Conservation (phyloP, 1,139 yeast genomes). For the Casaregolazyma suthepensis region DNA sequence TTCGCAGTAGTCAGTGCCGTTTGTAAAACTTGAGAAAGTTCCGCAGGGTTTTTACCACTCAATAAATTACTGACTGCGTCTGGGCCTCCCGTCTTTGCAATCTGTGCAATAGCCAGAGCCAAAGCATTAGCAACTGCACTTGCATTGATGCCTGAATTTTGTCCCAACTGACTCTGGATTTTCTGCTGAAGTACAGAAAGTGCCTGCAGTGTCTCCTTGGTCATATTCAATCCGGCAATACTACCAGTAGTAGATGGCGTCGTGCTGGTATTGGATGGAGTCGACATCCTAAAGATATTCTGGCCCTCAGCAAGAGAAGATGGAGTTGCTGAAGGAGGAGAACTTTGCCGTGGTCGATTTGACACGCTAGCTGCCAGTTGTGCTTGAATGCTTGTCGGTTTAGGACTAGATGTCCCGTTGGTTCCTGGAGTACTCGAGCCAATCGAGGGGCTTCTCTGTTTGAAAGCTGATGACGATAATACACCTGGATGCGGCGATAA, state of each 20-base stretch:
- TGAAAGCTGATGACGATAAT: constrained; percentile 6
- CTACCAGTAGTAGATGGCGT: constrained; percentile 9
- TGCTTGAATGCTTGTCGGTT: constrained; percentile 21
- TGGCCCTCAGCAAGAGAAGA: constrained; percentile 25
- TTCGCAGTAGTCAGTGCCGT: constrained; percentile 61
- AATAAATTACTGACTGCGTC: constrained; percentile 58
- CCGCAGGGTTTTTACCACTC: constrained; percentile 84
- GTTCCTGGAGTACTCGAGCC: constrained; percentile 2
- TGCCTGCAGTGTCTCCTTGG: constrained; percentile 33
- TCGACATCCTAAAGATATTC: constrained; percentile 18
- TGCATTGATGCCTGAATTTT: constrained; percentile 29
- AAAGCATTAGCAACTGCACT: constrained; percentile 84
- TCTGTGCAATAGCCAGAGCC: constrained; percentile 89
- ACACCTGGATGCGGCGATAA: constrained; percentile 9
- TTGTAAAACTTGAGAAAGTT: constrained; percentile 73
- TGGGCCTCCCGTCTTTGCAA: constrained; percentile 73
- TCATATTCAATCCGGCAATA: constrained; percentile 23
- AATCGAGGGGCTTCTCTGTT: constrained; percentile 5
- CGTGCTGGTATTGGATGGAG: background rate
- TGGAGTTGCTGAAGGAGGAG: constrained; percentile 1
- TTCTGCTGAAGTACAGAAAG: constrained; percentile 32
- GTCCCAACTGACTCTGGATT: constrained; percentile 32
- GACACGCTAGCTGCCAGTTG: constrained; percentile 19
- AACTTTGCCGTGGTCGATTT: constrained; percentile 4
- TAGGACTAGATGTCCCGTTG: constrained; percentile 12